phyloP scores from a whole-genome alignment of 306 rosid genomes.

The Erythrophleum fordii region DNA sequence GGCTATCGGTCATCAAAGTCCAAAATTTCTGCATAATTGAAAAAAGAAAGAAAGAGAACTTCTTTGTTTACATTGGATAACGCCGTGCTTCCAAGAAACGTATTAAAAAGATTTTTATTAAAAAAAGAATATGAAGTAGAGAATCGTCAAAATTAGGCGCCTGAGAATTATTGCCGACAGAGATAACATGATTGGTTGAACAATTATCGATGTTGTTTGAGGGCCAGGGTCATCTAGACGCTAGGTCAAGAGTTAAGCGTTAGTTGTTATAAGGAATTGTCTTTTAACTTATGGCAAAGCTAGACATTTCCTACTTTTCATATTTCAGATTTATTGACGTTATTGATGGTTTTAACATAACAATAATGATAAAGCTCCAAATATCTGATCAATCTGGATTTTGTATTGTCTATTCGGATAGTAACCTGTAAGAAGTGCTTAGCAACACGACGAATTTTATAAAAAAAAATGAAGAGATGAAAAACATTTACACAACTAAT shows the following conservation, averaged over 20 bases:
- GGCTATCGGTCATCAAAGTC: constrained; percentile 36
- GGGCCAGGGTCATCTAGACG: background rate
- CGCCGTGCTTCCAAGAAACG: too few relatives aligned
- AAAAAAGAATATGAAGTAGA: too few relatives aligned
- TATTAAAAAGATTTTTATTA: too few relatives aligned
- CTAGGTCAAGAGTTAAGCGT: background rate
- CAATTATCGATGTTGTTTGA: background rate
- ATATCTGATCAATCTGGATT: background rate
- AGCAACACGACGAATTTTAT: too few relatives aligned
- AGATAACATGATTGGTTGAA: background rate
- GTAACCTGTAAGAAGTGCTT: background rate
- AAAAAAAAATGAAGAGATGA: too few relatives aligned
- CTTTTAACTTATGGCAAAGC: background rate
- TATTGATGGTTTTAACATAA: too few relatives aligned
- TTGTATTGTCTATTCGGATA: background rate
- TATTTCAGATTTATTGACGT: background rate
- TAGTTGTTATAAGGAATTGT: background rate
- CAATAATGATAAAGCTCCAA: too few relatives aligned
- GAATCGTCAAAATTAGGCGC: background rate
- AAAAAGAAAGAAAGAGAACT: background rate
- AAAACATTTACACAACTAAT: too few relatives aligned
- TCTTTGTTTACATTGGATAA: too few relatives aligned
- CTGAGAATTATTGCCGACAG: background rate
- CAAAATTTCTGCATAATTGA: background rate
- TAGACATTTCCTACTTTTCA: background rate